Conservation (phyloP, 75 land plant genomes). For the Sequoia sempervirens region DNA sequence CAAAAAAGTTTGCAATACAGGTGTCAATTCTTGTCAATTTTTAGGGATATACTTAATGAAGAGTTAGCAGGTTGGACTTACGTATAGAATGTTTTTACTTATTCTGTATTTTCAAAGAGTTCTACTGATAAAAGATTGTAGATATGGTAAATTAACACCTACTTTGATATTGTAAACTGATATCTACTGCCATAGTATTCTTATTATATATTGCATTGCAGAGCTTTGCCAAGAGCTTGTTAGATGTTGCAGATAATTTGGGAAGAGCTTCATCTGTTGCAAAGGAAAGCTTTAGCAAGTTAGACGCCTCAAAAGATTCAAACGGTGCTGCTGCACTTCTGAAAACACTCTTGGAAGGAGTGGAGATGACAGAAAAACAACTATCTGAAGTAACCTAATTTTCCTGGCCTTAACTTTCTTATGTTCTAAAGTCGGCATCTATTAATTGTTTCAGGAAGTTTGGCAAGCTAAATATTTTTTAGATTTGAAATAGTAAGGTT, state of each 20-base stretch:
- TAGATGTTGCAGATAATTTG: conserved; percentile 94
- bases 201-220: conserved; percentile 24
- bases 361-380: conserved; percentile 91
- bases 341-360: conserved; percentile 77
- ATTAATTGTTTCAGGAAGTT: neutral
- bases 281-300: conserved; percentile 55
- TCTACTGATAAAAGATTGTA: neutral
- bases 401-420: neutral
- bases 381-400: conserved; percentile 52
- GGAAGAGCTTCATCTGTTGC: conserved; percentile 76
- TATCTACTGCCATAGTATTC: neutral
- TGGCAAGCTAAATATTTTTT: neutral
- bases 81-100: conserved; percentile 1
- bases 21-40: conserved; percentile 21
- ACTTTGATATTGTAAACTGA: neutral
- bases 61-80: neutral
- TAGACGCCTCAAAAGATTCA: conserved; percentile 49
- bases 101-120: neutral
- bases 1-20: conserved; percentile 92
- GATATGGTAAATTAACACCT: neutral
- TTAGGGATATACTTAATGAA: neutral
- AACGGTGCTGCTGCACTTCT: conserved; percentile 57
- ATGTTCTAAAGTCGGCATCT: neutral
- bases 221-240: conserved; percentile 83
- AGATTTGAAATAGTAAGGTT: conserved; percentile 9